These are phyloP conservation scores for Xylariaceae sp. DNA, from an alignment of 2,329 filamentous ascomycete species.

Conservation along the genomic window DNA sequence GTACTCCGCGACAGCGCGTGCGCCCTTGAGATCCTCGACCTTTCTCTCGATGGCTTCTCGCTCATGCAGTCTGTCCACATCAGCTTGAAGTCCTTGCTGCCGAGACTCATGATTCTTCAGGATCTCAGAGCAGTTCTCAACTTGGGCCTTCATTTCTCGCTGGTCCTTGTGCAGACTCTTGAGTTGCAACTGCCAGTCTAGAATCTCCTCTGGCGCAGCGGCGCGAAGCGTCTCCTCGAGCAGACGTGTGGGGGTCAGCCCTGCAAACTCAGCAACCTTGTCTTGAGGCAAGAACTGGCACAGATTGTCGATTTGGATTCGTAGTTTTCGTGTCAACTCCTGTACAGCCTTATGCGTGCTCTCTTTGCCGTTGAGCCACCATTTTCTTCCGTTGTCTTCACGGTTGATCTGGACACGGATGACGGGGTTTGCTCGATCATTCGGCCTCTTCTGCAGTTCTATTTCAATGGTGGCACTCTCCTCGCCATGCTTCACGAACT, in stretches of 20 bases:
- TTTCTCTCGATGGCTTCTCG: constrained; percentile 62
- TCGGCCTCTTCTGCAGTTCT: constrained; percentile 66
- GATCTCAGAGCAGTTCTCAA: constrained; percentile 55
- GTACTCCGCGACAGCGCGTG: constrained; percentile 62
- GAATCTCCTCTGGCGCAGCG: constrained; percentile 76
- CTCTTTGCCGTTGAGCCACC: constrained; percentile 65
- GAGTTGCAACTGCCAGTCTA: constrained; percentile 69
- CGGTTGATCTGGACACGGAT: constrained; percentile 71
- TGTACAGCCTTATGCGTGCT: constrained; percentile 60
- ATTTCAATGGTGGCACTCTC: constrained; percentile 79
- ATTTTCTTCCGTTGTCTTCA: constrained; percentile 78
- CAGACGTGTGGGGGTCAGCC: constrained; percentile 72
- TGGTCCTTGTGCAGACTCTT: constrained; percentile 65
- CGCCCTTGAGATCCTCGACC: constrained; percentile 59
- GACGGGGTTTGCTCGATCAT: constrained; percentile 60
- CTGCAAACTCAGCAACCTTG: constrained; percentile 89
- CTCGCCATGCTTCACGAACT: constrained; percentile 89
- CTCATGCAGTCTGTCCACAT: constrained; percentile 78
- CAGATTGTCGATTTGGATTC: constrained; percentile 94
- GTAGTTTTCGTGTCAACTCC: constrained; percentile 62
- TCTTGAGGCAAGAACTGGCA: constrained; percentile 97
- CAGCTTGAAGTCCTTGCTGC: constrained; percentile 68
- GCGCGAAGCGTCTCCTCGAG: constrained; percentile 83
- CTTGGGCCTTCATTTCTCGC: constrained; percentile 55
- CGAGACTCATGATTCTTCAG: constrained; percentile 65